These are phyloP conservation scores for Stagonosporopsis cucurbitacearum DNA, from an alignment of 2,329 filamentous ascomycete genomes.

Conservation along the genomic window DNA sequence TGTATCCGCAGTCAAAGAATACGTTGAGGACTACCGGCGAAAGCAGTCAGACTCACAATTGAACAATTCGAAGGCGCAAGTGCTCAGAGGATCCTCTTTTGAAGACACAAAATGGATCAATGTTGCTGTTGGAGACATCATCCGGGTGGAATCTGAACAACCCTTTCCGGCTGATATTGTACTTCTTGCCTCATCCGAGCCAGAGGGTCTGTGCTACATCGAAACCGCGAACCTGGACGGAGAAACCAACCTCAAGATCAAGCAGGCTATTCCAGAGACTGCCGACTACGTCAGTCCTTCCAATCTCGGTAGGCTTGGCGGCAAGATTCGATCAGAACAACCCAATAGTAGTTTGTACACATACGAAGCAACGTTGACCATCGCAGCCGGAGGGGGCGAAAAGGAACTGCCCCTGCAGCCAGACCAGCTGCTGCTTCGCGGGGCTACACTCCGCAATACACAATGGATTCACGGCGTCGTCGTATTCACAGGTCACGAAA, in stretches of 20 bases:
- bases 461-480: conserved; percentile 97
- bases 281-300: conserved; percentile 82
- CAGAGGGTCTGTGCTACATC: conserved; percentile 97
- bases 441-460: conserved; percentile 92
- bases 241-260: conserved; percentile 98
- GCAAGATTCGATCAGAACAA: conserved; percentile 90
- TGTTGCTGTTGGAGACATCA: conserved; percentile 87
- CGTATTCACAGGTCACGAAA: conserved; percentile 97
- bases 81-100: conserved; percentile 84
- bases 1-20: conserved; percentile 94
- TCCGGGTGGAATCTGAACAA: conserved; percentile 92
- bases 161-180: conserved; percentile 95
- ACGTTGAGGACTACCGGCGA: conserved; percentile 90
- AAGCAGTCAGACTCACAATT: conserved; percentile 84
- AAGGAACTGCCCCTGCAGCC: conserved; percentile 89
- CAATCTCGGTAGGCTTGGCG: conserved; percentile 84
- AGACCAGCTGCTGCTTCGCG: conserved; percentile 90
- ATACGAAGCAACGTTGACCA: conserved; percentile 93
- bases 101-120: conserved; percentile 92
- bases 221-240: conserved; percentile 98
- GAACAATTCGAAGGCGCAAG: conserved; percentile 84
- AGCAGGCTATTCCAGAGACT: conserved; percentile 94
- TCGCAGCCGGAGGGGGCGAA: conserved; percentile 88
- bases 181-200: conserved; percentile 91
- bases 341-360: conserved; percentile 98